Base-by-base conservation (phyloP, 176 grass and related monocot genomes). In the Paspalum notatum region DNA sequence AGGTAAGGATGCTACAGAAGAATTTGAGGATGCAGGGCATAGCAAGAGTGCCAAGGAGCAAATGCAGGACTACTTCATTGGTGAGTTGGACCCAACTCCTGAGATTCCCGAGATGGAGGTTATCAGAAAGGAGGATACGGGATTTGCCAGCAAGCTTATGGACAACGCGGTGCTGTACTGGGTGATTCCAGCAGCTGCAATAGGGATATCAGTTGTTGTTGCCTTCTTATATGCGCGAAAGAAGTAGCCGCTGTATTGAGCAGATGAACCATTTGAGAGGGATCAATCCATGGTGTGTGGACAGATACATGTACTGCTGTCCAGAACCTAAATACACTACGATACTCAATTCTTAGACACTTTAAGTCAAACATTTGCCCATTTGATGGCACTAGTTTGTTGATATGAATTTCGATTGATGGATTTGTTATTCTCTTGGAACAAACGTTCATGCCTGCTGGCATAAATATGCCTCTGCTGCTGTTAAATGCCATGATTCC, bases 1-100 rank as follows among this genome's bases (percentile, higher is more conserved):
- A 99, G 92, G 96, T 43, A 93, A 87, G 88, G 90, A 99, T 68
- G 84, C 86, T 27, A 99, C 82, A n/a, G 92, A 90, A 63, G 92
- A 95, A 66, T 99, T 99, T 76, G 88, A 95, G 3, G 96, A 99
- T 62, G 90, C 82, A 0, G 90, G 92, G 21, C 96, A 99, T 86
- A 91, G 78, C 88, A 88, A 90, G 74, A 71, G 25, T 69, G 96
- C 88, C 41, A 91, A 78, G 63, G 82, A 91, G 27, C 76, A 79
- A 48, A 95, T 95, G 96, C 49, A 99, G 83, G 90, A 90, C 55
- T 99, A 89, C 82, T 95, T 80, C 32, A 77, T 91, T 72, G 96
- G 90, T 12, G 92, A 99, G 61, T 70, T 99, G 53, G 88, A 95
- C 22, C 67, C 76, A 10, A 72, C 90, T 39, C 47, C 84, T 45